Base-by-base conservation (phyloP, 495 filamentous ascomycete genomes). In the Penicillium riverlandense region DNA sequence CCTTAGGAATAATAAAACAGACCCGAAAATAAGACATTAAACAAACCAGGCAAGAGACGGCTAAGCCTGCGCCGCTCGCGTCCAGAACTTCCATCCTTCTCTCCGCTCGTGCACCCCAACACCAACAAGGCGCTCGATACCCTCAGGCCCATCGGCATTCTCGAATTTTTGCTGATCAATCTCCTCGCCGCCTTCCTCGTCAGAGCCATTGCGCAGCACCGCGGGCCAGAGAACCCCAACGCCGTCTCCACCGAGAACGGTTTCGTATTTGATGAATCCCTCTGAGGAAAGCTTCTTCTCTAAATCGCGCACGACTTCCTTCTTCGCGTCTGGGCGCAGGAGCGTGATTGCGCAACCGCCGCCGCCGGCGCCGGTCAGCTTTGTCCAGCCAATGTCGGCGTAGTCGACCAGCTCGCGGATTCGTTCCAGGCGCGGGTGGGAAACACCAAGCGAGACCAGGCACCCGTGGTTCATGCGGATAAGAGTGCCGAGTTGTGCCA, bases 81-180 rank as follows among this genome's bases (percentile, higher is more conserved):
- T 83, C 92, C 92, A 98, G 62, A 96, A 97, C 63, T 90, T 92
- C 92, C 92, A 97, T 1, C 84, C 87, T 53, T 85, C 83, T 41
- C 83, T 71, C 45, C 84, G 86, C 15, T 83, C 79, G 31, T 80
- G 73, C 13, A 82, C 75, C 15, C 83, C 86, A 16, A 71, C 67
- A 7, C 70, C 70, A 28, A 74, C 70, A 35, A 90, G 68, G 36
- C 71, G 70, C 61, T 95, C 88, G 29, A 96, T 84, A 2, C 85
- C 86, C 43, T 88, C 82, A 41, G 82, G 79, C 1, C 86, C 90
- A 38, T 85, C 78, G 0, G 86, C 92, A 13, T 76, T 79, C 37
- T 96, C 74, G 60, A 96, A 96, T 44, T 88, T 89, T 38, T 96
- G 86, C 58, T 94, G 80, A 53, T 95, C 87, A 53, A 96, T 95